These are phyloP conservation scores for Candida sp. DNA, from an alignment of 1,139 yeast species.

Conservation along the genomic window DNA sequence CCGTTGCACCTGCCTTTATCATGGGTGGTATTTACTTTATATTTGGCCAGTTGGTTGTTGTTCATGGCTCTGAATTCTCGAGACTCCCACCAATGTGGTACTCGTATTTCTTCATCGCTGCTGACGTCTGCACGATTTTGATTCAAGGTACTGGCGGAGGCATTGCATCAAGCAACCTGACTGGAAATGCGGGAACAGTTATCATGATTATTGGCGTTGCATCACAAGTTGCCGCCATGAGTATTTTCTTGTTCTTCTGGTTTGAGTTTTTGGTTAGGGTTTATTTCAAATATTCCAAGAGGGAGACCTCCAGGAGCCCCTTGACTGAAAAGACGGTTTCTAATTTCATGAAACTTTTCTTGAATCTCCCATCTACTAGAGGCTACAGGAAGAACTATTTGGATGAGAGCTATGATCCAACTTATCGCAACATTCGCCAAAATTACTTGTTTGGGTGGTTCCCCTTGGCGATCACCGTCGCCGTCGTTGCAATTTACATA, in stretches of 20 bases:
- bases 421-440: conserved; percentile 41
- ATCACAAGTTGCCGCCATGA: conserved; percentile 78
- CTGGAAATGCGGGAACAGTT: conserved; percentile 60
- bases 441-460: conserved; percentile 44
- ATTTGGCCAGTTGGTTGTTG: conserved; percentile 70
- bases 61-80: conserved; percentile 67
- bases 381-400: conserved; percentile 21
- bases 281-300: conserved; percentile 25
- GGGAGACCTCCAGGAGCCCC: conserved; percentile 15
- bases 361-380: conserved; percentile 18
- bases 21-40: conserved; percentile 87
- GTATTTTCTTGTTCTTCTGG: conserved; percentile 61
- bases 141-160: conserved; percentile 88
- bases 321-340: conserved; percentile 26
- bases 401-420: conserved; percentile 36
- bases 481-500: conserved; percentile 58
- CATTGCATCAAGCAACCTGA: conserved; percentile 57
- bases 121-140: conserved; percentile 70
- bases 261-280: conserved; percentile 51
- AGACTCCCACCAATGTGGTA: conserved; percentile 73
- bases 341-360: conserved; percentile 32
- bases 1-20: conserved; percentile 84
- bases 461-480: conserved; percentile 50
- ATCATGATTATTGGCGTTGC: conserved; percentile 84
- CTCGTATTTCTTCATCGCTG: conserved; percentile 64